Percentiles rank a stretch among this genome's conserved stretches.
phyloP scores from a whole-genome alignment of 164 flowering plant genomes.

The Echeveria elegans region DNA sequence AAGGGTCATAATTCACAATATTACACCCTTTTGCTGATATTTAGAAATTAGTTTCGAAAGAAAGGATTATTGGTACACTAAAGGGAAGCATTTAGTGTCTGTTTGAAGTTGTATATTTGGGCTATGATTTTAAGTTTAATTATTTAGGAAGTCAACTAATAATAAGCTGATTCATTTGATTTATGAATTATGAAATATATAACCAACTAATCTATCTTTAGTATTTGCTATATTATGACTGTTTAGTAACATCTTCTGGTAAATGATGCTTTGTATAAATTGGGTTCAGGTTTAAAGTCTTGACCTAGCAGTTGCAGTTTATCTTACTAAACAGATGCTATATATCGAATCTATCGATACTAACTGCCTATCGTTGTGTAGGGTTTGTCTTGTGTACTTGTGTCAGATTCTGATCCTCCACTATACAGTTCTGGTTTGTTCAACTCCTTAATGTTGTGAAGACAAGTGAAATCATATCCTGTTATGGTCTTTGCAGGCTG shows the following conservation, averaged over 20 bases:
- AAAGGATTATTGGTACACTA: background rate
- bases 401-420: background rate
- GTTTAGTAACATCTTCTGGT: too few species aligned
- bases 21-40: background rate
- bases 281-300: too few species aligned
- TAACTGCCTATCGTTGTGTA: background rate
- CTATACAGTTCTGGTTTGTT: background rate
- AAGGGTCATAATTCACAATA: too few species aligned
- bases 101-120: background rate
- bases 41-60: background rate
- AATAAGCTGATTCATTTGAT: too few species aligned
- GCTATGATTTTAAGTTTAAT: background rate
- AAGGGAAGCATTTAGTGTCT: background rate
- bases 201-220: too few species aligned
- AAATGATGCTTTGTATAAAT: too few species aligned
- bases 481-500: conserved; percentile 43
- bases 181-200: too few species aligned
- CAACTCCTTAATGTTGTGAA: background rate
- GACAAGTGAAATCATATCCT: background rate
- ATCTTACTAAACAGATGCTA: too few species aligned
- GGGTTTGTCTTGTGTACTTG: background rate
- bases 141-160: background rate
- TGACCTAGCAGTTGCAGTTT: too few species aligned
- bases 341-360: too few species aligned
- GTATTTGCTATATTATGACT: too few species aligned